Percentiles rank a stretch among this genome's conserved stretches.
Evolutionary conservation across 177 flowering plant species (phyloP).

Genomic region (Telopea speciosissima): DNA sequence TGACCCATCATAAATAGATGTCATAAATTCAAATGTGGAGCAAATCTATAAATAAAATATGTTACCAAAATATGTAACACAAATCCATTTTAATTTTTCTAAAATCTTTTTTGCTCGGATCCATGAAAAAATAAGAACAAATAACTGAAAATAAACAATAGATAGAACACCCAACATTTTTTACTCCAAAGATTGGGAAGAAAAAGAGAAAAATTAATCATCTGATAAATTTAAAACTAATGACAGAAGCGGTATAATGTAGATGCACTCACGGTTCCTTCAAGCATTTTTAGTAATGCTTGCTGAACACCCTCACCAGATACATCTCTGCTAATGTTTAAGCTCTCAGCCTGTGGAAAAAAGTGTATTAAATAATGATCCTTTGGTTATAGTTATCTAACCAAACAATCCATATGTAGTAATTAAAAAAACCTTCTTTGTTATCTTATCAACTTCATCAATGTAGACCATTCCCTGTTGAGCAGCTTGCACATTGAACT

Average conservation of each 20-base stretch:
- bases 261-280: conserved; percentile 90
- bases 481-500: conserved; percentile 95
- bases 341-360: conserved; percentile 79
- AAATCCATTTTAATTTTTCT: no score
- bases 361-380: not conserved
- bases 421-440: conserved; percentile 68
- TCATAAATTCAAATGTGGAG: no score
- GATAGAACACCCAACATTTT: not conserved
- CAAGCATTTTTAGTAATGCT: conserved; percentile 95
- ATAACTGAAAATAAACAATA: not conserved
- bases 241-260: not conserved
- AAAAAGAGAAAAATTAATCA: not conserved
- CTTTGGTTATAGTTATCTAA: not conserved
- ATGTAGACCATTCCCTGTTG: conserved; percentile 98
- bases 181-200: not conserved
- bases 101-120: no score
- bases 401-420: not conserved
- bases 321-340: conserved; percentile 96
- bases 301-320: conserved; percentile 99
- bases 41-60: no score
- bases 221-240: not conserved
- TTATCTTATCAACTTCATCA: conserved; percentile 99
- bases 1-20: no score
- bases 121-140: not conserved
- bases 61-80: not conserved